Percentiles rank a stretch among this genome's conserved stretches.
phyloP scores from a whole-genome alignment of 2,329 filamentous ascomycete genomes.

The Cyclaneusma minus region DNA sequence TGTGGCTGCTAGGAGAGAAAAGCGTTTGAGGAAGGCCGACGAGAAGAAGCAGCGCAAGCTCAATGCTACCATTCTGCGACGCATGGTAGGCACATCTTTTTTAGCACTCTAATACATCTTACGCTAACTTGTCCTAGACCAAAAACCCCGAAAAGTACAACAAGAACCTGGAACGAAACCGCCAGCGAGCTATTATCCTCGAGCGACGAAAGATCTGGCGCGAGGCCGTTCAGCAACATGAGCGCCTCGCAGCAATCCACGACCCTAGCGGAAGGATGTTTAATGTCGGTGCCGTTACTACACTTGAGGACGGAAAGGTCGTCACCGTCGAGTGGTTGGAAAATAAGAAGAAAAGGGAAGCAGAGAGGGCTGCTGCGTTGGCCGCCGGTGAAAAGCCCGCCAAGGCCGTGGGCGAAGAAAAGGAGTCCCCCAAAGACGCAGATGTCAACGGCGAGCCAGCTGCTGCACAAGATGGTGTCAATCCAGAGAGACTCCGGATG shows the following conservation, averaged over 20 bases:
- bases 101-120: no score
- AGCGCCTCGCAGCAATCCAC: constrained; percentile 16
- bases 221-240: constrained; percentile 16
- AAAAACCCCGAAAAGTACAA: constrained; percentile 19
- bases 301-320: constrained; percentile 15
- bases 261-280: constrained; percentile 18
- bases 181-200: constrained; percentile 14
- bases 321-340: constrained; percentile 11
- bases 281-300: constrained; percentile 16
- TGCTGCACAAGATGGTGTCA: constrained; percentile 4
- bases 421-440: background rate
- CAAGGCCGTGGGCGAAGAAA: constrained; percentile 1
- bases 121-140: constrained; percentile 11
- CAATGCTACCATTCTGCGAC: constrained; percentile 12
- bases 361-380: constrained; percentile 6
- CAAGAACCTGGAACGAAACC: constrained; percentile 20
- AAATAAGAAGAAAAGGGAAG: constrained; percentile 7
- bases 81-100: no score
- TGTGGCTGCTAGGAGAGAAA: constrained; percentile 9
- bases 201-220: constrained; percentile 16
- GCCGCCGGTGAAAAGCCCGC: constrained; percentile 1
- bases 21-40: constrained; percentile 10
- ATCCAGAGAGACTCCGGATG: no score
- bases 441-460: constrained; percentile 4
- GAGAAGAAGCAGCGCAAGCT: constrained; percentile 13